phyloP scores from a whole-genome alignment of 2,329 filamentous ascomycete genomes.

The Xylariomycetidae sp. region DNA sequence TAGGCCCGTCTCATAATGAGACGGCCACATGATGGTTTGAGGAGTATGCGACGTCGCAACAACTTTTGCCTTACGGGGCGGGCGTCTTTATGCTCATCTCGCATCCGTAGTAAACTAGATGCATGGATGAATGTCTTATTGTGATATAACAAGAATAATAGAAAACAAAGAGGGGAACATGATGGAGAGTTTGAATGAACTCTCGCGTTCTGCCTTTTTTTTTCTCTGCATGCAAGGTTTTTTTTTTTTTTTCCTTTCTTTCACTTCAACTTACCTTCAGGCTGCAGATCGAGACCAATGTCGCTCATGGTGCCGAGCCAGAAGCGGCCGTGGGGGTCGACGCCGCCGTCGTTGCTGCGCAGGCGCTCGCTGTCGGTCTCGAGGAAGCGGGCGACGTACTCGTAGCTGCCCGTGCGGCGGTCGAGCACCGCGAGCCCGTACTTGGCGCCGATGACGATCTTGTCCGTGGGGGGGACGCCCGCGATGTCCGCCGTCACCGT shows the following conservation, averaged over 20 bases:
- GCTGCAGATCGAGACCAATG: constrained; percentile 51
- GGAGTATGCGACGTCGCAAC: too few species aligned
- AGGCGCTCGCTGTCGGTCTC: constrained; percentile 47
- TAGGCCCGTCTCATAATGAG: too few species aligned
- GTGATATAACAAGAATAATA: too few species aligned
- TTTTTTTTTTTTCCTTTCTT: constrained; percentile 1
- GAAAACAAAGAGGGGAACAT: too few species aligned
- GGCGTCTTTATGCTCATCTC: too few species aligned
- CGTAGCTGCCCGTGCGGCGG: constrained; percentile 49
- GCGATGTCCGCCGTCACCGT: constrained; percentile 77
- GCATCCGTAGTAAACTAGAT: too few species aligned
- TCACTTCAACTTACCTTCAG: constrained; percentile 53
- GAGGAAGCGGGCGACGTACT: constrained; percentile 48
- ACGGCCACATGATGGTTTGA: too few species aligned
- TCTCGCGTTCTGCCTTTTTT: too few species aligned
- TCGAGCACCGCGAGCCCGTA: constrained; percentile 76
- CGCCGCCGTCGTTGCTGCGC: constrained; percentile 75
- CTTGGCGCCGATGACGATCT: constrained; percentile 76
- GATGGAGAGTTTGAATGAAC: too few species aligned
- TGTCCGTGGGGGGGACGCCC: constrained; percentile 54
- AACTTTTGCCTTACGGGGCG: too few species aligned
- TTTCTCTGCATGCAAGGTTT: background rate
- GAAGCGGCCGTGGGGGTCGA: constrained; percentile 75
- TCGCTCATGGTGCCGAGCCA: constrained; percentile 89
- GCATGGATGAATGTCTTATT: too few species aligned